phyloP scores from a whole-genome alignment of 2,329 filamentous ascomycete species.

The Dactylellina parvicollis region DNA sequence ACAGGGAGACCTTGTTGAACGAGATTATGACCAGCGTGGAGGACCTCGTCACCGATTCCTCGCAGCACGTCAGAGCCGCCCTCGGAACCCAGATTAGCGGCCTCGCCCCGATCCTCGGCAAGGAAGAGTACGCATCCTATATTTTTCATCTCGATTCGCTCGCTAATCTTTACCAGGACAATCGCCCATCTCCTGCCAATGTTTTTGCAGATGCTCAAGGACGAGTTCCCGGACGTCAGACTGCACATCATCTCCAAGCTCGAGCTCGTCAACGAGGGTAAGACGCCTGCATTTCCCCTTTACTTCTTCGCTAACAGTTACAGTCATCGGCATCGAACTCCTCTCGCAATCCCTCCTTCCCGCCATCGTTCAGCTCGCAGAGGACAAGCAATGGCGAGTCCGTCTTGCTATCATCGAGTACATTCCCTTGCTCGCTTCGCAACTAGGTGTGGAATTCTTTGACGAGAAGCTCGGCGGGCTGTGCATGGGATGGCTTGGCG shows the following conservation, averaged over 20 bases:
- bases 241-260: slow-evolving; percentile 99
- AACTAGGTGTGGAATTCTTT: slow-evolving; percentile 96
- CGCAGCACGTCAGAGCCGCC: slow-evolving; percentile 94
- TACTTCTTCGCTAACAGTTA: slow-evolving; percentile 16
- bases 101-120: slow-evolving; percentile 93
- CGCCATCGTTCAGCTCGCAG: slow-evolving; percentile 94
- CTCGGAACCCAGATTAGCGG: slow-evolving; percentile 97
- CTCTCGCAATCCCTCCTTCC: slow-evolving; percentile 96
- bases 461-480: slow-evolving; percentile 94
- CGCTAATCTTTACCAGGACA: slow-evolving; percentile 69
- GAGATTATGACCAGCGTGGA: slow-evolving; percentile 97
- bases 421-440: slow-evolving; percentile 92
- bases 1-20: slow-evolving; percentile 85
- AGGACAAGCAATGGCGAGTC: slow-evolving; percentile 99
- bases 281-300: not conserved
- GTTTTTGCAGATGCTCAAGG: slow-evolving; percentile 99
- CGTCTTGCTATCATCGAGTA: slow-evolving; percentile 99
- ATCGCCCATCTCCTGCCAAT: slow-evolving; percentile 96
- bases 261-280: slow-evolving; percentile 94
- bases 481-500: slow-evolving; percentile 98
- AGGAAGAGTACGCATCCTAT: slow-evolving; percentile 79
- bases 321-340: slow-evolving; percentile 96
- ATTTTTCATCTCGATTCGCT: slow-evolving; percentile 1
- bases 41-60: slow-evolving; percentile 93
- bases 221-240: slow-evolving; percentile 97